Base-by-base conservation (phyloP, 192 early-diverging fungal species). In the Podochytrium sp. region DNA sequence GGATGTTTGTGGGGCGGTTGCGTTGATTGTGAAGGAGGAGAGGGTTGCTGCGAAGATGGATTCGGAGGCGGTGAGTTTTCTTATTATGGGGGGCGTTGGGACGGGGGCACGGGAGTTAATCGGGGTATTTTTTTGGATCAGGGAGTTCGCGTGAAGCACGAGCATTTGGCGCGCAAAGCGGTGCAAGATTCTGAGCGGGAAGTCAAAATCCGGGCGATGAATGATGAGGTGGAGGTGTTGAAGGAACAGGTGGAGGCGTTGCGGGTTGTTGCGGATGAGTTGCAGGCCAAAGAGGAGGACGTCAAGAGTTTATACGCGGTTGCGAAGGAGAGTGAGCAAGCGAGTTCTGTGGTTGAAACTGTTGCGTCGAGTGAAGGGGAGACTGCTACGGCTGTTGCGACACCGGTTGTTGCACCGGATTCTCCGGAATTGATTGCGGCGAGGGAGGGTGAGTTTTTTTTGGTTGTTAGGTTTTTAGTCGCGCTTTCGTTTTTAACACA, bases 1-100 rank as follows among this genome's bases (percentile, higher is more conserved):
- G 1, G 86, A 97, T 76, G 73, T 62, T n/a, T 99, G 97, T 65
- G 80, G 76, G 16, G 82, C 89, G 51, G 73, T 88, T 6, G 79
- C 59, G 0, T 50, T 20, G 33, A n/a, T 23, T 29, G 67, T 34
- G 23, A 69, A 67, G 58, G 39, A 77, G 52, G 50, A 50, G 34
- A 4, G 41, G 27, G 27, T 1, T 10, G 32, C 49, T 30, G 56
- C 53, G 35, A 30, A 34, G 29, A 58, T 25, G 39, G 56, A 10
- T 14, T 1, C 34, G 14, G 68, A 70, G 52, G 68, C 43, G 64
- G 64, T 66, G 27, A 12, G 43, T 30, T 57, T 7, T 7, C 10
- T 57, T 30, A 10, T 57, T 57, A 20, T 12, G 10, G 20, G 43
- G 43, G 7, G 43, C 20, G 7, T 7, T 47, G 10, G 7, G 10